Evolutionary conservation across 1,139 yeast genomes (phyloP), one percentile per base, ranked within the genome.

Genomic region (Sugiyamaella pinicola): DNA sequence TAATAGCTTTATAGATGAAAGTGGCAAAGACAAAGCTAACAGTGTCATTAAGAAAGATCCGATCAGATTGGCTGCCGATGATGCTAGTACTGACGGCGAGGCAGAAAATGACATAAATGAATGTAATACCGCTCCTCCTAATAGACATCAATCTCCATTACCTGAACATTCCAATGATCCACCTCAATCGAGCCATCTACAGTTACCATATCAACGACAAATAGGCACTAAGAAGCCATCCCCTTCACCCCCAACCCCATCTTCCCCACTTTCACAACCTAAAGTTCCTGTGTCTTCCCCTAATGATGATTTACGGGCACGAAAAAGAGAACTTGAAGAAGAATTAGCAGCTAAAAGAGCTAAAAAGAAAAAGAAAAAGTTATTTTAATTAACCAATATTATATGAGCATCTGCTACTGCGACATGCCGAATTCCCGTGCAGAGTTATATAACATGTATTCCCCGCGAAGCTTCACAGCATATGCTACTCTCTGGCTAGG

Each of bases 311-410:
- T 3, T 18, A 19, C 39, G n/a, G 13, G 34, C 44, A 35, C 24
- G 29, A n/a, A 21, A 41, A 17, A 24, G 37, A 13, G 28, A 18
- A n/a, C 37, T 46, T 3, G 49, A 46, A n/a, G 43, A 46, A 13
- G 49, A 37, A 26, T 18, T 46, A 21, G 42, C 44, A 1, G 41
- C 46, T 19, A 50, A 50, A 12, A 28, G 26, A 35, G 18, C 46
- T n/a, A 39, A 38, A 34, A 51, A 44, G 51, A 52, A 43, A 17
- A 50, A 38, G 28, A 42, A 31, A 35, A 21, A 33, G 13, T 17
- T 37, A 7, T 41, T 51, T 26, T 41, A 31, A 21, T 9, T 18
- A 24, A 2, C 44, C 9, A 1, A 3, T 24, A 19, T 15, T n/a
- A n/a, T n/a, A n/a, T n/a, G n/a, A n/a, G n/a, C n/a, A n/a, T n/a